Evolutionary conservation across 805 yeast genomes (phyloP).

Genomic region (Kodamaea hsintzibuensis): DNA sequence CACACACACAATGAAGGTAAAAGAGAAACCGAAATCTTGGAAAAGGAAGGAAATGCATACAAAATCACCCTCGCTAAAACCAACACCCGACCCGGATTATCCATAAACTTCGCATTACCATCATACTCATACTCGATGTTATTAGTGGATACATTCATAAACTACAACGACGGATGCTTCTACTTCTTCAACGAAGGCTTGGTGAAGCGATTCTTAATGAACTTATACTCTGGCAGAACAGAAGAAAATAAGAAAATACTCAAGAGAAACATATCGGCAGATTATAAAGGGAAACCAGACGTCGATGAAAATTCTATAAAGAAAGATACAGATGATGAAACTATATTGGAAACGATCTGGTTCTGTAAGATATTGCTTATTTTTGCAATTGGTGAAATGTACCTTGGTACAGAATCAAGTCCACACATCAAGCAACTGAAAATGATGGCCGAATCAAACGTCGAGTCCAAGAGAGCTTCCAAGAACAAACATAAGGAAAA

Average conservation of each 20-base stretch:
- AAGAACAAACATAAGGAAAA: not conserved
- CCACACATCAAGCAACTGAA: constrained; percentile 50
- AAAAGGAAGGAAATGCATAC: constrained; percentile 77
- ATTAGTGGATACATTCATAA: constrained; percentile 72
- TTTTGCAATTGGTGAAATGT: constrained; percentile 82
- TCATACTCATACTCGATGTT: constrained; percentile 75
- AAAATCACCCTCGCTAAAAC: constrained; percentile 67
- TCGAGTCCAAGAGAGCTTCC: constrained; percentile 7
- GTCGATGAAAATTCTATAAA: constrained; percentile 42
- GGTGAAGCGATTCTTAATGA: constrained; percentile 64
- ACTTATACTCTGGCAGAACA: constrained; percentile 56
- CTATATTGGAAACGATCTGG: constrained; percentile 76
- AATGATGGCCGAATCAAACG: constrained; percentile 12
- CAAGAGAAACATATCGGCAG: constrained; percentile 30
- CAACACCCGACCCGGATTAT: constrained; percentile 64
- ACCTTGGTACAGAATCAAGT: constrained; percentile 71
- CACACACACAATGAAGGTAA: constrained; percentile 13
- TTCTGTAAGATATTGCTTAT: constrained; percentile 72
- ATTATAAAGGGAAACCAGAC: constrained; percentile 22
- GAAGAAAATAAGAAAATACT: constrained; percentile 40
- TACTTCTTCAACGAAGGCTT: constrained; percentile 83
- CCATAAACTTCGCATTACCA: constrained; percentile 72
- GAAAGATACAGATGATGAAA: constrained; percentile 49
- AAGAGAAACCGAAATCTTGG: constrained; percentile 58
- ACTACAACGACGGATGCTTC: constrained; percentile 82